These are phyloP conservation scores for Camellia granthamiana DNA, from an alignment of 148 eudicot genomes.

Conservation along the genomic window DNA sequence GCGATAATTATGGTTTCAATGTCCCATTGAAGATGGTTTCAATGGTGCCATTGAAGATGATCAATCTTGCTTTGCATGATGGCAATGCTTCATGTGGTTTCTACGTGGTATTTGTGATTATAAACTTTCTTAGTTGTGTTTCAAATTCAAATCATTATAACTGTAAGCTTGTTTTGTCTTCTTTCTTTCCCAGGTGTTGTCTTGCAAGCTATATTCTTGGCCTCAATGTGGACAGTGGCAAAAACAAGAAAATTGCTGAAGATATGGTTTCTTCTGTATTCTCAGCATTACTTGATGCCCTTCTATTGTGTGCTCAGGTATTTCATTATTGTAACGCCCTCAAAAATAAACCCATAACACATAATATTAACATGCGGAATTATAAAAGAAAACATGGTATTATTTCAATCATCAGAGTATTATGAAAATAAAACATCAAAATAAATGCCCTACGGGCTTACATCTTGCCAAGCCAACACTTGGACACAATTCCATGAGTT, in stretches of 20 bases:
- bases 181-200: constrained; percentile 58
- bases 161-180: constrained; percentile 3
- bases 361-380: too few species aligned
- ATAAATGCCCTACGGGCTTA: too few species aligned
- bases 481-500: too few species aligned
- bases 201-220: constrained; percentile 73
- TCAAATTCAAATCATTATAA: neutral
- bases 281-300: constrained; percentile 81
- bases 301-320: constrained; percentile 86
- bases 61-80: constrained; percentile 10
- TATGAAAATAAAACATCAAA: too few species aligned
- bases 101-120: neutral
- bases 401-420: too few species aligned
- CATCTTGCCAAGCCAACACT: too few species aligned
- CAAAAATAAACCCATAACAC: too few species aligned
- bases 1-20: constrained; percentile 1
- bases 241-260: constrained; percentile 44
- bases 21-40: too few species aligned
- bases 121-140: constrained; percentile 1
- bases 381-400: too few species aligned
- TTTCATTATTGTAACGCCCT: too few species aligned
- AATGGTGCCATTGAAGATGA: neutral
- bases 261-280: constrained; percentile 58
- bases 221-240: constrained; percentile 42
- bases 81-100: constrained; percentile 4